Base-by-base conservation (phyloP, 805 yeast genomes). In the Candida manassasensis region DNA sequence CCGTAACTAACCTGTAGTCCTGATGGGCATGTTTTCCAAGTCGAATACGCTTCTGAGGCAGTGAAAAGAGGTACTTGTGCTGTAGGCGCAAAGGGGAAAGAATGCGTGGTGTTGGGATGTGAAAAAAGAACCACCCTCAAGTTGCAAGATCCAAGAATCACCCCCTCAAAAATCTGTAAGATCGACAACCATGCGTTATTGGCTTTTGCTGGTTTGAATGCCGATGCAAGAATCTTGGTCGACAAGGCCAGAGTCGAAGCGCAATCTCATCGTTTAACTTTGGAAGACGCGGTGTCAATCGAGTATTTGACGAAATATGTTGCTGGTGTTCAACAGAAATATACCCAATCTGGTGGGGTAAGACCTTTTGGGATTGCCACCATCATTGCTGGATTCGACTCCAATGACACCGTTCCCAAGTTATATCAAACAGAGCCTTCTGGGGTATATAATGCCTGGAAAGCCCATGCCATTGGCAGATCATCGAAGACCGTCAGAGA, bases 11-110 rank as follows among this genome's bases (percentile, higher is more conserved):
- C 75, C 16, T 32, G n/a, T 48, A 84, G 93, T 62, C 98, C 98
- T 47, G 98, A 90, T 67, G 98, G 98, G 41, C 97, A 90, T 60
- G 96, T 90, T 57, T 90, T 90, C 72, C 98, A 93, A 73, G 98
- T 93, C 27, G 97, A 93, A 62, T 93, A 93, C 53, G 98, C 98
- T 17, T 73, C 84, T 26, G 98, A 93, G 59, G 98, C 98, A 0
- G 98, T 93, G 29, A 93, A 90, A 57, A 78, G 97, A 64, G 98
- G 98, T 41, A 93, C 98, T 3, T 87, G 96, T 58, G 96, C 97
- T 2, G 96, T 93, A 31, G 98, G 97, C 27, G 90, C 93, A 40
- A 90, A 89, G 59, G 97, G 97, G 36, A 73, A 75, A 43, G 81
- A 80, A 42, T 77, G 81, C 40, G 97, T 93, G 8, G 96, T 93